Evolutionary conservation across 192 early-diverging fungal genomes (phyloP).

Genomic region (Funneliformis mosseae): DNA sequence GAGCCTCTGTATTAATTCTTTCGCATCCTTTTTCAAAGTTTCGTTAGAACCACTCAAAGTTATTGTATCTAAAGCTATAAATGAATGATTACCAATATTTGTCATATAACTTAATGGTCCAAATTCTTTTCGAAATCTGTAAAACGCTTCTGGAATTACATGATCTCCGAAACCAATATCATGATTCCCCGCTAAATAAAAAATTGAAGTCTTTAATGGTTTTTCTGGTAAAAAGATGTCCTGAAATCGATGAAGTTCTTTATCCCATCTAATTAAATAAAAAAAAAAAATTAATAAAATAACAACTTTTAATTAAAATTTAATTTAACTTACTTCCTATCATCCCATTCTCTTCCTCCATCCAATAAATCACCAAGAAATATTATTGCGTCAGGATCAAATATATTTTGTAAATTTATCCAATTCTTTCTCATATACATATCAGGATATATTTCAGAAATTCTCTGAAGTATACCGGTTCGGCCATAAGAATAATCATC

Average conservation of each 20-base stretch:
- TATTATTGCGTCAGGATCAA: slow-evolving; percentile 65
- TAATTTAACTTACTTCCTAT: slow-evolving; percentile 40
- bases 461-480: slow-evolving; percentile 56
- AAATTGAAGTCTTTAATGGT: slow-evolving; percentile 18
- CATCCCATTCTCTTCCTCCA: slow-evolving; percentile 64
- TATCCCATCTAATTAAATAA: slow-evolving; percentile 47
- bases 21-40: slow-evolving; percentile 49
- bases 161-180: slow-evolving; percentile 85
- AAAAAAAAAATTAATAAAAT: slow-evolving; percentile 19
- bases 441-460: slow-evolving; percentile 82
- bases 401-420: slow-evolving; percentile 52
- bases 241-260: slow-evolving; percentile 59
- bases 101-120: slow-evolving; percentile 62
- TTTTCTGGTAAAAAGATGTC: slow-evolving; percentile 33
- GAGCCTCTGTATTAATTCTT: slow-evolving; percentile 52
- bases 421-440: slow-evolving; percentile 86
- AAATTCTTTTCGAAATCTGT: slow-evolving; percentile 52
- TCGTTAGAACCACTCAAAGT: slow-evolving; percentile 55
- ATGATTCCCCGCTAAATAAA: slow-evolving; percentile 87
- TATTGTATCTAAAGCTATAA: slow-evolving; percentile 80
- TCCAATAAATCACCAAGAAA: slow-evolving; percentile 90
- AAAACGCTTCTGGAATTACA: slow-evolving; percentile 43
- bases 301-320: slow-evolving; percentile 29
- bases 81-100: slow-evolving; percentile 56
- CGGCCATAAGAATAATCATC: slow-evolving; percentile 86